These are phyloP conservation scores for Bisporella sp. DNA, from an alignment of 2,329 filamentous ascomycete species.

Conservation along the genomic window DNA sequence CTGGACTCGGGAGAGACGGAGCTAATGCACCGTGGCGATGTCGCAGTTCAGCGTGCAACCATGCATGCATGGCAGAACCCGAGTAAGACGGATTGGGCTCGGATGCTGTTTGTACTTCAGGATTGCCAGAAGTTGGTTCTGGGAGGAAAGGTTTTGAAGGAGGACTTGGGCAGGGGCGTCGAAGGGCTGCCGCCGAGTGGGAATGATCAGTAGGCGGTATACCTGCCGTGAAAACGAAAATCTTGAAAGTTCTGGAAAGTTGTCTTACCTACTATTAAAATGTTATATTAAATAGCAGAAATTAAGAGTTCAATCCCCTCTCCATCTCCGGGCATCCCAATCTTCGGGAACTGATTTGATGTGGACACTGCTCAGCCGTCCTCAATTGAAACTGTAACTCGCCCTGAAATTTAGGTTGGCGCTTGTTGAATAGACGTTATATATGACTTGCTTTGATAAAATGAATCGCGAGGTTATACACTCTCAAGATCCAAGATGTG, in stretches of 20 bases:
- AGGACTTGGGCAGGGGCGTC: not conserved
- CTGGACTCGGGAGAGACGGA: slow-evolving; percentile 6
- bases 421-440: no score
- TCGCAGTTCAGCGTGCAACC: slow-evolving; percentile 6
- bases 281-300: not conserved
- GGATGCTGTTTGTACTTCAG: slow-evolving; percentile 8
- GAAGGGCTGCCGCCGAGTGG: not conserved
- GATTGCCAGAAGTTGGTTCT: slow-evolving; percentile 2
- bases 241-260: no score
- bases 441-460: no score
- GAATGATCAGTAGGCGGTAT: not conserved
- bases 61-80: slow-evolving; percentile 4
- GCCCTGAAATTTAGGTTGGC: no score
- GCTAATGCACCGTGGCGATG: slow-evolving; percentile 4
- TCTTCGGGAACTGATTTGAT: no score
- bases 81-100: slow-evolving; percentile 3
- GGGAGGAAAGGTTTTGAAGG: not conserved
- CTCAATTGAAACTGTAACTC: no score
- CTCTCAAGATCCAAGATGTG: no score
- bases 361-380: no score
- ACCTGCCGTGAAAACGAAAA: no score
- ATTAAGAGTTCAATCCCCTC: not conserved
- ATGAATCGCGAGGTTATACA: no score
- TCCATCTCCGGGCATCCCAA: no score
- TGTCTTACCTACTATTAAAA: not conserved